A percentile compares a stretch with the other conserved stretches of the same genome.
Conservation (phyloP, 371 early-diverging fungal genomes). For the Apophysomyces trapeziformis region DNA sequence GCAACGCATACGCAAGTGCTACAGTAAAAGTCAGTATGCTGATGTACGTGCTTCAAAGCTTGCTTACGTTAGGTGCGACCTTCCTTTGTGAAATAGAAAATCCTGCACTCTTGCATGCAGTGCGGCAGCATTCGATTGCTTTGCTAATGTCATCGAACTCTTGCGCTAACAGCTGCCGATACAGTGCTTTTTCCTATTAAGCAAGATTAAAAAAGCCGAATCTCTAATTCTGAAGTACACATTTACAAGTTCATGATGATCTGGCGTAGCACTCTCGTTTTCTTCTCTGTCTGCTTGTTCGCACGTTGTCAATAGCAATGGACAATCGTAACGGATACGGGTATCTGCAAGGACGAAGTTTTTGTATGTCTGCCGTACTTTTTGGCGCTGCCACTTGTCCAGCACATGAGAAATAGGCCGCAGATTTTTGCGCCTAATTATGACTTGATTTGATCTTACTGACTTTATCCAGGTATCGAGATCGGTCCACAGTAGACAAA, state of each 20-base stretch:
- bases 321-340: background rate
- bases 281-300: background rate
- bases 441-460: background rate
- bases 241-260: background rate
- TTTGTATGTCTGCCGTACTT: background rate
- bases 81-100: background rate
- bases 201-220: background rate
- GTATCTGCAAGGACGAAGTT: background rate
- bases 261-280: fast-evolving
- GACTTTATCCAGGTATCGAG: background rate
- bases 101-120: background rate
- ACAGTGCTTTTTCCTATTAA: background rate
- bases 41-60: background rate
- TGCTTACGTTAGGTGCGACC: background rate
- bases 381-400: background rate
- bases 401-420: background rate
- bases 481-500: background rate
- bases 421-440: background rate
- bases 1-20: too few species aligned
- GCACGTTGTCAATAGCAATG: background rate
- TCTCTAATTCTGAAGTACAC: too few species aligned
- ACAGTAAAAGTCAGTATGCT: background rate
- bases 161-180: background rate
- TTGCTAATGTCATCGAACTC: background rate
- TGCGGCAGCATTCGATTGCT: background rate